A percentile compares a stretch with the other conserved stretches of the same genome.
Conservation (phyloP, 495 filamentous ascomycete genomes). For the Tuber borchii region DNA sequence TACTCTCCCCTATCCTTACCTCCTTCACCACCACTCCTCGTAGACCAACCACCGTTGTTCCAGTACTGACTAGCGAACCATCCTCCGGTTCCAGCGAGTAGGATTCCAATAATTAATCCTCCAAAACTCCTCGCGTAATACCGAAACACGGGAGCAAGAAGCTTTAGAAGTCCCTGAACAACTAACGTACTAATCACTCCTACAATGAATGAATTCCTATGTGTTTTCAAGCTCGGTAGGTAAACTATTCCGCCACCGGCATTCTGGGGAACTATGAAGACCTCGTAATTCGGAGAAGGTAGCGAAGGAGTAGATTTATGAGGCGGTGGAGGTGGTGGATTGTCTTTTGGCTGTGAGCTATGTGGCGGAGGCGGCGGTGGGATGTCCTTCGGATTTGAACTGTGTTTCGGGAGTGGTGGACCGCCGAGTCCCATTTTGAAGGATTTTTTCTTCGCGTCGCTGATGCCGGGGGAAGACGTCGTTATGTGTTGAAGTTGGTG, state of each 20-base stretch:
- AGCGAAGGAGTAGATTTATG: slow-evolving; percentile 49
- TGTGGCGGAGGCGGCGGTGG: slow-evolving; percentile 35
- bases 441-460: slow-evolving; percentile 1
- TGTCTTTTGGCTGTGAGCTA: slow-evolving; percentile 26
- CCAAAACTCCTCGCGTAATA: slow-evolving; percentile 26
- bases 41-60: slow-evolving; percentile 38
- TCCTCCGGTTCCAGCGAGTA: slow-evolving; percentile 22
- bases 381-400: slow-evolving; percentile 35
- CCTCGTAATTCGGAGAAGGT: slow-evolving; percentile 83
- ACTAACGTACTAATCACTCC: slow-evolving; percentile 69
- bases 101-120: slow-evolving; percentile 13
- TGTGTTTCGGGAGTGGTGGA: slow-evolving; percentile 25
- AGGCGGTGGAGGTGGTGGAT: slow-evolving; percentile 22
- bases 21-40: slow-evolving; percentile 36
- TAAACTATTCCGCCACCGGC: slow-evolving; percentile 88
- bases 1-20: slow-evolving; percentile 29
- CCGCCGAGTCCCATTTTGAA: slow-evolving; percentile 2
- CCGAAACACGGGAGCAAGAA: slow-evolving; percentile 54
- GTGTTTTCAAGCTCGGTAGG: slow-evolving; percentile 75
- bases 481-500: neutral
- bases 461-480: neutral
- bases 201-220: slow-evolving; percentile 84
- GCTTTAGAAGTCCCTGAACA: slow-evolving; percentile 58
- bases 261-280: slow-evolving; percentile 92
- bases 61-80: slow-evolving; percentile 29